Evolutionary conservation across 805 yeast species (phyloP).

Genomic region (Cyberlindnera meyerae): DNA sequence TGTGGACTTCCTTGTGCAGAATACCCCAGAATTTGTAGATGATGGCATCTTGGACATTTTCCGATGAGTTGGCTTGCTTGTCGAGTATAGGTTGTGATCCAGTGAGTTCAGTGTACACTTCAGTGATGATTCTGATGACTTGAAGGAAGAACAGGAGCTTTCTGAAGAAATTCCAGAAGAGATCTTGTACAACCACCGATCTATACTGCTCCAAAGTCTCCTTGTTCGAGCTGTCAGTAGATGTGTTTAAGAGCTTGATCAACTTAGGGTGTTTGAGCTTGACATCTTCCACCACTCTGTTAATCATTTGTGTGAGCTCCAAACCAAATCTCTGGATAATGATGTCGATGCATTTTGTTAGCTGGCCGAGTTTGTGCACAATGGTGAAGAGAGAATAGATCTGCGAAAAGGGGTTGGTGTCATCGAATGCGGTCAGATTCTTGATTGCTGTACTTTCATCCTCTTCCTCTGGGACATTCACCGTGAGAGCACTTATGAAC

Average conservation of each 20-base stretch:
- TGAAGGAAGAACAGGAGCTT: constrained; percentile 61
- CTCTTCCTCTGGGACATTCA: constrained; percentile 15
- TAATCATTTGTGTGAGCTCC: constrained; percentile 62
- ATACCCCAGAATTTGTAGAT: constrained; percentile 16
- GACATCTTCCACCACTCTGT: constrained; percentile 59
- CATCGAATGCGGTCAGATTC: constrained; percentile 30
- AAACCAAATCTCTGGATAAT: constrained; percentile 49
- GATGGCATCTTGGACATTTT: background rate
- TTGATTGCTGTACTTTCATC: constrained; percentile 25
- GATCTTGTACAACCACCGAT: constrained; percentile 57
- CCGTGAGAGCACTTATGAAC: constrained; percentile 30
- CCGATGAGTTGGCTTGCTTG: background rate
- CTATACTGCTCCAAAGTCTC: constrained; percentile 39
- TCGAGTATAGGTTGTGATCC: background rate
- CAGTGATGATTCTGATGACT: constrained; percentile 61
- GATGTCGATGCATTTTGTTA: constrained; percentile 52
- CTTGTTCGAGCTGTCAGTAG: constrained; percentile 10
- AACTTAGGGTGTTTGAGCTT: constrained; percentile 49
- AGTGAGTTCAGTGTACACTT: constrained; percentile 22
- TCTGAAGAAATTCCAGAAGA: constrained; percentile 66
- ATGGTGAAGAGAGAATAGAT: constrained; percentile 50
- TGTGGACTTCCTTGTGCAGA: constrained; percentile 16
- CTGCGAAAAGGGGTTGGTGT: constrained; percentile 47
- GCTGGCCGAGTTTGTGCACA: constrained; percentile 53
- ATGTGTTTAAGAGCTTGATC: constrained; percentile 28